Evolutionary conservation across 2,329 filamentous ascomycete genomes (phyloP), one percentile per base, ranked within the genome.

Genomic region (Colletotrichum sp.): DNA sequence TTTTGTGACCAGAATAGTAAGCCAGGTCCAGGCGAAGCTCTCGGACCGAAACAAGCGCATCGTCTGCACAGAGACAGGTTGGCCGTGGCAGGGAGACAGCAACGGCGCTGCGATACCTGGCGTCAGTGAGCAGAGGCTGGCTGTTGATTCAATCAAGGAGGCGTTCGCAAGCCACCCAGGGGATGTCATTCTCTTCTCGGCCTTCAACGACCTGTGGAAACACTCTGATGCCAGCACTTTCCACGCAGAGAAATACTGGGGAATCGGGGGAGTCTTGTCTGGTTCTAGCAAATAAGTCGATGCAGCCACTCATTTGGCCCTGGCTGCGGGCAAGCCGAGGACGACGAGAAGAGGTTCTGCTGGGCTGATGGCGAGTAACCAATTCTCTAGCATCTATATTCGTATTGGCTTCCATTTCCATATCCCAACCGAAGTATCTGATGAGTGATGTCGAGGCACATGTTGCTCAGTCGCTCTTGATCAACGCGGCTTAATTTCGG

Each of bases 141-240:
- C 95, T 13, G 83, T 98, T 44, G 83, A 85, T 8, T 93, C 92
- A 28, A 90, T 98, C 80, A 91, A 90, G 83, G 81, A 82, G 49
- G 86, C 88, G 4, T 95, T 95, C 81, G 81, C 85, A 16, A 82
- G 84, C 65, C 89, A 85, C 66, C 83, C 86, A 1, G 82, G 83
- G 5, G 84, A 92, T 71, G 81, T 96, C 59, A 90, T 96, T 78
- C 86, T 98, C 26, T 96, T 97, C 85, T 94, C 93, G 32, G 93
- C 94, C 5, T 96, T 93, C 86, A 94, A 98, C 84, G 94, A 95
- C 77, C 81, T 88, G 67, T 98, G 95, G 95, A 98, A 98, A 89
- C 83, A 86, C 55, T 90, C 94, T 79, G 89, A 86, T 69, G 83
- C 87, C 4, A 87, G 84, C 26, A 93, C 93, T 2, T 95, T 93